phyloP scores from a whole-genome alignment of 306 rosid species.

The Begonia fuchsioides region DNA sequence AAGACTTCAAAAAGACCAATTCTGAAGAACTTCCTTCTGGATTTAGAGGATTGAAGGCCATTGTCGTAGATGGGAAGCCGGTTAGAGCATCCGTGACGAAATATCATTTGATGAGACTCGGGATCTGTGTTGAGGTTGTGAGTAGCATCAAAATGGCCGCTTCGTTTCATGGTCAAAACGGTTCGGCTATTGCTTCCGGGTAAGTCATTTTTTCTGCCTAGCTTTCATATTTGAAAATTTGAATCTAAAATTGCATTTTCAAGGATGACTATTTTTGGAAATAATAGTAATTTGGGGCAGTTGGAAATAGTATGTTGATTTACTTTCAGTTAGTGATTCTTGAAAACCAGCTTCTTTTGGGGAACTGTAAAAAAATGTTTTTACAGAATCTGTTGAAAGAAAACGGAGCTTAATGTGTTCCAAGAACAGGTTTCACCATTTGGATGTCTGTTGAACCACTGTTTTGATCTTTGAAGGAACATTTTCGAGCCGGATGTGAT shows the following conservation, averaged over 20 bases:
- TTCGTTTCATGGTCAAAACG: conserved; percentile 47
- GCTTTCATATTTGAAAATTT: not conserved
- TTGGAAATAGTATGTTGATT: too few species aligned
- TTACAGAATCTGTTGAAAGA: too few species aligned
- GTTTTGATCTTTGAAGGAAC: conserved; percentile 28
- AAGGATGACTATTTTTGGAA: too few species aligned
- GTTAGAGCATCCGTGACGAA: conserved; percentile 91
- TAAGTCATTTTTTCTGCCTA: conserved; percentile 11
- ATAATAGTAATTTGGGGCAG: too few species aligned
- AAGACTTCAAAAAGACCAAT: conserved; percentile 44
- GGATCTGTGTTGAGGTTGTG: conserved; percentile 53
- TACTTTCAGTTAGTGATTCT: too few species aligned
- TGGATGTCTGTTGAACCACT: too few species aligned
- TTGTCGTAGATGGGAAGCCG: conserved; percentile 75
- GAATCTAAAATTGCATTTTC: too few species aligned
- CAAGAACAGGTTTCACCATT: too few species aligned
- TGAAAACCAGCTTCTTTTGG: too few species aligned
- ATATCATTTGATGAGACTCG: conserved; percentile 90
- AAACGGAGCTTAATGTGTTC: too few species aligned
- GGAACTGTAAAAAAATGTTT: too few species aligned
- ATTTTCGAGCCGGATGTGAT: conserved; percentile 52
- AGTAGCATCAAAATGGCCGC: conserved; percentile 40
- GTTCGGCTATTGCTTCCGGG: conserved; percentile 39
- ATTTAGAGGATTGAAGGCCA: conserved; percentile 69
- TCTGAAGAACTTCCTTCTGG: conserved; percentile 68